Conservation (phyloP, 345 rosid species). For the Salix suchowensis region DNA sequence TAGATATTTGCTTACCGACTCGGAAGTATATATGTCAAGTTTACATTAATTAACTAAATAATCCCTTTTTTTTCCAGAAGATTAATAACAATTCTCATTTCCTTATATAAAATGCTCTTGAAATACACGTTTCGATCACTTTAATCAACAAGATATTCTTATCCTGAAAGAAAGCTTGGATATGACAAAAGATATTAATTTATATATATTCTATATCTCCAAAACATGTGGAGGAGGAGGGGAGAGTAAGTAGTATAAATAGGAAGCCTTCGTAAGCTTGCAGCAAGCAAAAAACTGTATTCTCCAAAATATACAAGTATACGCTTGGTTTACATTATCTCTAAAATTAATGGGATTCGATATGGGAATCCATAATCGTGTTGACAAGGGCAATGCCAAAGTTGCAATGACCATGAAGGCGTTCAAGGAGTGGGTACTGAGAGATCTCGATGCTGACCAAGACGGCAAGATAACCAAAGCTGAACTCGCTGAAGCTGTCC, state of each 20-base stretch:
- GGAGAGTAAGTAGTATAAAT: not conserved
- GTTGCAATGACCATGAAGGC: not conserved
- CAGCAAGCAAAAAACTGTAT: not conserved
- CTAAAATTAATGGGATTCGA: not conserved
- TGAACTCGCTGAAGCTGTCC: slow-evolving; percentile 27
- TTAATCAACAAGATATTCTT: not conserved
- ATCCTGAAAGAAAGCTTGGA: not conserved
- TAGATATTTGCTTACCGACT: not conserved
- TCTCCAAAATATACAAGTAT: not conserved
- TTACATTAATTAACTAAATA: not conserved
- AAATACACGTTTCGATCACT: not conserved
- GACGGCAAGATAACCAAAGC: slow-evolving; percentile 20
- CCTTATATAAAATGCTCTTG: not conserved
- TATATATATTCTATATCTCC: not conserved
- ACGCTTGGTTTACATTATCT: not conserved
- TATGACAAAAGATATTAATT: no score
- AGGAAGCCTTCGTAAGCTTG: not conserved
- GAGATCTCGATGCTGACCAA: slow-evolving; percentile 11
- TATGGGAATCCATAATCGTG: no score
- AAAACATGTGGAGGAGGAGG: not conserved
- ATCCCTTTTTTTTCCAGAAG: not conserved
- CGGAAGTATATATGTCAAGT: not conserved
- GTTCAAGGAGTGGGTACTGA: slow-evolving; percentile 14
- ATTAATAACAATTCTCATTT: not conserved
- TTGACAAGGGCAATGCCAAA: no score